Evolutionary conservation across 2,329 filamentous ascomycete genomes (phyloP).

Genomic region (Whalleya microplaca): DNA sequence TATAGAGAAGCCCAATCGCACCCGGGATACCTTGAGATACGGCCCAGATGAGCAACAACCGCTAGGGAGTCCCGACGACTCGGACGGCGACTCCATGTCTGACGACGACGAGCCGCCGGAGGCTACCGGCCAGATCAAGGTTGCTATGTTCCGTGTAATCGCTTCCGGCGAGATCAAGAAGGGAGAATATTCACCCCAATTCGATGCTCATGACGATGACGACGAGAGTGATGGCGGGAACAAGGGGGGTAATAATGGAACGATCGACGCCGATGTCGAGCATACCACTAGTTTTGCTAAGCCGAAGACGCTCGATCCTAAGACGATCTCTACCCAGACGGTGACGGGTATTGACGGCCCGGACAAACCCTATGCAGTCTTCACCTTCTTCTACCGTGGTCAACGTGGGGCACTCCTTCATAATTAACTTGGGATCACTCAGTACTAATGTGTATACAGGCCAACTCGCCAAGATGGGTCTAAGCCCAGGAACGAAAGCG

Average conservation of each 20-base stretch:
- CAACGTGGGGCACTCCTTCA: slow-evolving; percentile 68
- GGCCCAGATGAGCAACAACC: slow-evolving; percentile 76
- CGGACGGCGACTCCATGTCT: slow-evolving; percentile 74
- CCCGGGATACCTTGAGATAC: slow-evolving; percentile 72
- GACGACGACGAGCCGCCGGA: slow-evolving; percentile 85
- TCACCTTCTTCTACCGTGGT: slow-evolving; percentile 97
- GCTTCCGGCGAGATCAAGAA: slow-evolving; percentile 97
- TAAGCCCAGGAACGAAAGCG: slow-evolving; percentile 71
- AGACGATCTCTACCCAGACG: slow-evolving; percentile 97
- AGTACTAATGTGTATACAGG: slow-evolving; percentile 54
- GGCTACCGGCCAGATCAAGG: slow-evolving; percentile 96
- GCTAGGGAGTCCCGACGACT: slow-evolving; percentile 72
- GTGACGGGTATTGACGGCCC: slow-evolving; percentile 98
- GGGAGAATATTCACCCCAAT: slow-evolving; percentile 96
- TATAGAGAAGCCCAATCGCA: slow-evolving; percentile 47
- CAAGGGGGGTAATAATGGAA: slow-evolving; percentile 58
- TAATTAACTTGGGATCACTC: background rate
- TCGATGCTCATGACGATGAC: slow-evolving; percentile 94
- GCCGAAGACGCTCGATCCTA: slow-evolving; percentile 92
- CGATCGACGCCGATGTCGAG: slow-evolving; percentile 82
- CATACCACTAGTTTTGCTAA: slow-evolving; percentile 98
- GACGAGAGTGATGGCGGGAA: slow-evolving; percentile 63
- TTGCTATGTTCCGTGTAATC: slow-evolving; percentile 92
- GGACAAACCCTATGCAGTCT: slow-evolving; percentile 93
- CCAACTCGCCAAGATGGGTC: slow-evolving; percentile 96